Evolutionary conservation across 2,329 filamentous ascomycete genomes (phyloP), one percentile per base, ranked within the genome.

Genomic region (Ascocoryne sarcoides): DNA sequence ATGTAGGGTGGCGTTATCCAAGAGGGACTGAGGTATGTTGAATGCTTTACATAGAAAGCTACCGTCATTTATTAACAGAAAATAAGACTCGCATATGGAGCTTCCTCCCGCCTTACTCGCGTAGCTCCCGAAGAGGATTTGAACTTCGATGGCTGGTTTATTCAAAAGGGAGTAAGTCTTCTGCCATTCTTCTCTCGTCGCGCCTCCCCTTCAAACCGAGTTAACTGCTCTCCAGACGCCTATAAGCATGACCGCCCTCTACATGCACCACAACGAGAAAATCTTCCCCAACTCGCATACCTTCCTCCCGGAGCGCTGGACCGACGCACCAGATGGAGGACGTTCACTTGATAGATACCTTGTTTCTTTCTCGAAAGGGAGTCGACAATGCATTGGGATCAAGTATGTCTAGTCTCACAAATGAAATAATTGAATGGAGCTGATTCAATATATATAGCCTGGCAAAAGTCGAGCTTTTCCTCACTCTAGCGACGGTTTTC

Each of bases 251-350:
- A 64, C 63, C 0, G 52, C 59, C 2, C 53, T 56, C 3, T 56
- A 65, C 7, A 55, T 59, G 9, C 65, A 70, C 40, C 59, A 64
- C 26, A 57, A 68, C 45, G 57, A 64, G 42, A 50, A 43, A 8
- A 45, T 63, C 14, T 65, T 60, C 41, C 53, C 65, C 0, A 52
- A 67, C 3, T 60, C 65, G 0, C 51, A 65, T 29, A 42, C 49
- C 0, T 70, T 65, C 42, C 34, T 47, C 3, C 66, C 67, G 0
- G 62, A 67, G 30, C 59, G 66, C 3, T 70, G 62, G 59, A 45
- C 68, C 4, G 60, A 60, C 20, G 55, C 55, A 3, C 59, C 58
- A 32, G 48, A 54, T 1, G 23, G 12, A 26, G 23, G 23, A 26
- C 23, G 23, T 26, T 26, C 34, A 2, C 42, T 66, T 0, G 60